Percentiles rank a stretch among this genome's conserved stretches.
Evolutionary conservation across 371 early-diverging fungal genomes (phyloP).

Genomic region (Mucor circinelloides): DNA sequence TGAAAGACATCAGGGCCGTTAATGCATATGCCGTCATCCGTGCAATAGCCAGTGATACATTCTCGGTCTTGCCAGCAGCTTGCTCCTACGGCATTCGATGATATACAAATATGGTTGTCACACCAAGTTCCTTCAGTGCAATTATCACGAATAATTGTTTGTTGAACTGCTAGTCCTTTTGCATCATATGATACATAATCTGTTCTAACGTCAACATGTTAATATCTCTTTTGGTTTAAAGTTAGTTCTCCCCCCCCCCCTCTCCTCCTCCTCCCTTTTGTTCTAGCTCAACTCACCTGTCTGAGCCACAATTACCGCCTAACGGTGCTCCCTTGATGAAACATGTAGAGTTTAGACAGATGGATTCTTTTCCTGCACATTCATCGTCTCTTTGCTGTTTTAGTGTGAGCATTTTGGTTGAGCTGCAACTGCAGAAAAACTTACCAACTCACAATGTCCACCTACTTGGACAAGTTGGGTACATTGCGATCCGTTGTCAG

Average conservation of each 20-base stretch:
- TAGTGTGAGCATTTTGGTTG: no score
- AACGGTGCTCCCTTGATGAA: slow-evolving; percentile 48
- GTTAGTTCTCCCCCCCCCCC: no score
- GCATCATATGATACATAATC: slow-evolving; percentile 37
- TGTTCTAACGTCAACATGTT: slow-evolving; percentile 15
- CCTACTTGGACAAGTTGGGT: slow-evolving; percentile 23
- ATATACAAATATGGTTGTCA: slow-evolving; percentile 23
- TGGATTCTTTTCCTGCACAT: slow-evolving; percentile 35
- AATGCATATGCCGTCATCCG: slow-evolving; percentile 34
- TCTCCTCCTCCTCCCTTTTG: not conserved
- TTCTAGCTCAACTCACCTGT: slow-evolving; percentile 30
- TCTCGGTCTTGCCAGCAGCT: slow-evolving; percentile 46
- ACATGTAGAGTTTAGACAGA: slow-evolving; percentile 50
- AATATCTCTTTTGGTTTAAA: not conserved
- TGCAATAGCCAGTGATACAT: slow-evolving; percentile 46
- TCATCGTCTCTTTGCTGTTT: slow-evolving; percentile 52
- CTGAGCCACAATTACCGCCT: slow-evolving; percentile 44
- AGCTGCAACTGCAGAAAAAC: not conserved
- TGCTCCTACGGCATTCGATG: slow-evolving; percentile 21
- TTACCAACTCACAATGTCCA: slow-evolving; percentile 34
- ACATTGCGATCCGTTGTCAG: slow-evolving; percentile 43
- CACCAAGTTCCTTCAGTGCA: slow-evolving; percentile 49
- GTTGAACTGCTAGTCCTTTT: slow-evolving; percentile 23
- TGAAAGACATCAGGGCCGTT: slow-evolving; percentile 50
- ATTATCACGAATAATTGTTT: slow-evolving; percentile 50